These are phyloP conservation scores for Tylopilus sp. DNA, from an alignment of 768 basidiomycete genomes.

Conservation along the genomic window DNA sequence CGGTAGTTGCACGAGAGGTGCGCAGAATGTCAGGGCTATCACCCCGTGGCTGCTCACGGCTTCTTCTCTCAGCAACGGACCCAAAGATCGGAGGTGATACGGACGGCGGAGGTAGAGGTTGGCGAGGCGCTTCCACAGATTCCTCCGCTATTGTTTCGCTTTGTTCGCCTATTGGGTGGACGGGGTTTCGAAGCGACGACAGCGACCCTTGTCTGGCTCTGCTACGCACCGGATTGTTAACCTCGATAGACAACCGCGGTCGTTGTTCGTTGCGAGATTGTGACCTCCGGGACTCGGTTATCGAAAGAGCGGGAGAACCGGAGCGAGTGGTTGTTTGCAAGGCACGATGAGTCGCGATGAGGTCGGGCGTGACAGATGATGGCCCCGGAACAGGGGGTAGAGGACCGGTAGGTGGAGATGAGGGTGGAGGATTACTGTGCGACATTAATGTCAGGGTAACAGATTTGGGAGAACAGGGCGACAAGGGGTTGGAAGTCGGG, in stretches of 20 bases:
- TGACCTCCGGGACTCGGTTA: slow-evolving; percentile 15
- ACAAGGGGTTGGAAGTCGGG: slow-evolving; percentile 2
- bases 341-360: slow-evolving; percentile 39
- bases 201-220: slow-evolving; percentile 26
- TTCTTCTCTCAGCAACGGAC: slow-evolving; percentile 6
- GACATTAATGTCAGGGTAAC: slow-evolving; percentile 2
- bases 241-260: slow-evolving; percentile 16
- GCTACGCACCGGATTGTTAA: slow-evolving; percentile 10
- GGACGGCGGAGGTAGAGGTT: background rate
- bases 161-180: slow-evolving; percentile 10
- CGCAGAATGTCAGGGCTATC: slow-evolving; percentile 23
- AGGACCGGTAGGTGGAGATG: slow-evolving; percentile 52
- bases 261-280: slow-evolving; percentile 16
- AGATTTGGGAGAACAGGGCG: slow-evolving; percentile 17
- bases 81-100: slow-evolving; percentile 5
- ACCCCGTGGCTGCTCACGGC: slow-evolving; percentile 8
- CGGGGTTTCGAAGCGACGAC: slow-evolving; percentile 27
- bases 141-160: slow-evolving; percentile 20
- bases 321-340: slow-evolving; percentile 21
- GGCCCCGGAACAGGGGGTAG: slow-evolving; percentile 67
- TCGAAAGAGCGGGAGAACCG: slow-evolving; percentile 24
- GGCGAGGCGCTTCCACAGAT: background rate
- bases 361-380: slow-evolving; percentile 50
- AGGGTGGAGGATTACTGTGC: slow-evolving; percentile 50
- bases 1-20: slow-evolving; percentile 13